Conservation (phyloP, 495 filamentous ascomycete genomes). For the Cudoniella acicularis region DNA sequence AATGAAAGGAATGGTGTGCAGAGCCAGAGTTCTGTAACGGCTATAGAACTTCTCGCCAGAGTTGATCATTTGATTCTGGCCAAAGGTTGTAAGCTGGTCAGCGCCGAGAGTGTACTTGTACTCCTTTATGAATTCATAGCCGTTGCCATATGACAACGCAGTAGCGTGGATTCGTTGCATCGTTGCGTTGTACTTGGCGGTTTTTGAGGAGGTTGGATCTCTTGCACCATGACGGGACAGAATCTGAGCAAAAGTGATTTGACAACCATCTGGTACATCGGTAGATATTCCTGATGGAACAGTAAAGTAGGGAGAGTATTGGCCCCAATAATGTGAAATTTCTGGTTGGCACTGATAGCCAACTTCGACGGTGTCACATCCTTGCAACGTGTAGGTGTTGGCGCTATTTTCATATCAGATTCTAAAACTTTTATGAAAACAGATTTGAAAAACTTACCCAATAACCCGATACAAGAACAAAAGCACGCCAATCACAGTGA, state of each 20-base stretch:
- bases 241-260: conserved; percentile 72
- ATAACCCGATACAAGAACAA: conserved; percentile 16
- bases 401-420: background rate
- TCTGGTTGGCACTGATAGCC: conserved; percentile 61
- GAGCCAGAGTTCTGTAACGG: conserved; percentile 59
- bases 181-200: conserved; percentile 47
- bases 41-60: conserved; percentile 71
- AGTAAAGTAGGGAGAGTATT: conserved; percentile 79
- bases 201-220: conserved; percentile 66
- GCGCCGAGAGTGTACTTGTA: conserved; percentile 72
- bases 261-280: conserved; percentile 57
- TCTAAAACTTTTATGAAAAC: background rate
- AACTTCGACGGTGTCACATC: conserved; percentile 54
- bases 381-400: background rate
- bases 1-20: conserved; percentile 59
- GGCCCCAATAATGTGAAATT: conserved; percentile 74
- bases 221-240: conserved; percentile 83
- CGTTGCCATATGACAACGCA: conserved; percentile 54
- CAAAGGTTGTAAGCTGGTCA: conserved; percentile 70
- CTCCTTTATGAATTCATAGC: conserved; percentile 58
- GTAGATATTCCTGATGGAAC: conserved; percentile 59
- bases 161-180: conserved; percentile 58
- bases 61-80: conserved; percentile 67
- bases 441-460: conserved; percentile 10
- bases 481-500: conserved; percentile 9